phyloP scores from a whole-genome alignment of 345 rosid species.

The Melaleuca quinquenervia region DNA sequence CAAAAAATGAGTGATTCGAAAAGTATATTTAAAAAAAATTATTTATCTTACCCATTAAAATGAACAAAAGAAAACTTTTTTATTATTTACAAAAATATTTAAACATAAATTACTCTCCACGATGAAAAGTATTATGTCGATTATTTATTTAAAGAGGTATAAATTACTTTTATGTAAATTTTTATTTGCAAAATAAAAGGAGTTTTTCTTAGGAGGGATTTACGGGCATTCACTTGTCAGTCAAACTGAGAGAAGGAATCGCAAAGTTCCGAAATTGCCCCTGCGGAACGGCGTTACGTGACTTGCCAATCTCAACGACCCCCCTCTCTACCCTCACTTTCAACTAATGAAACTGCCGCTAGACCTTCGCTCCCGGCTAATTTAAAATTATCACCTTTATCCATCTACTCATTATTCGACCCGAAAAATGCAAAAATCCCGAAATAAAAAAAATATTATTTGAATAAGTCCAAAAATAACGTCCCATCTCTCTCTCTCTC shows the following conservation, averaged over 20 bases:
- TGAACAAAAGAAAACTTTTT: fast-evolving
- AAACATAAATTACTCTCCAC: too few species aligned
- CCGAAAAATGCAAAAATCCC: too few species aligned
- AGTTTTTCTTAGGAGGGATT: too few species aligned
- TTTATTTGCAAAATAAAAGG: too few species aligned
- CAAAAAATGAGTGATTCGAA: neutral
- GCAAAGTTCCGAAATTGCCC: neutral
- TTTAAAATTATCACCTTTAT: neutral
- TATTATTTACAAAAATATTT: neutral
- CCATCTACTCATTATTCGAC: neutral
- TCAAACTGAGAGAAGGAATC: neutral
- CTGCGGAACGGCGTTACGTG: neutral
- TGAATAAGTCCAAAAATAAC: neutral
- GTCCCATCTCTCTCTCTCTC: neutral
- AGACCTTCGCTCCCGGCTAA: neutral
- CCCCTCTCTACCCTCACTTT: neutral
- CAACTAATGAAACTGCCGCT: neutral
- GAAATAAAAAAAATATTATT: neutral
- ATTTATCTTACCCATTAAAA: fast-evolving
- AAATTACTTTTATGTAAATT: too few species aligned
- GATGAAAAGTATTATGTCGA: too few species aligned
- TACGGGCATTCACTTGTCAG: neutral
- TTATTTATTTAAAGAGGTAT: too few species aligned
- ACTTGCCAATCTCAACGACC: neutral
- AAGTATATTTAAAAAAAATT: fast-evolving